These are phyloP conservation scores for Ceriops zippeliana DNA, from an alignment of 345 rosid species.

Conservation along the genomic window DNA sequence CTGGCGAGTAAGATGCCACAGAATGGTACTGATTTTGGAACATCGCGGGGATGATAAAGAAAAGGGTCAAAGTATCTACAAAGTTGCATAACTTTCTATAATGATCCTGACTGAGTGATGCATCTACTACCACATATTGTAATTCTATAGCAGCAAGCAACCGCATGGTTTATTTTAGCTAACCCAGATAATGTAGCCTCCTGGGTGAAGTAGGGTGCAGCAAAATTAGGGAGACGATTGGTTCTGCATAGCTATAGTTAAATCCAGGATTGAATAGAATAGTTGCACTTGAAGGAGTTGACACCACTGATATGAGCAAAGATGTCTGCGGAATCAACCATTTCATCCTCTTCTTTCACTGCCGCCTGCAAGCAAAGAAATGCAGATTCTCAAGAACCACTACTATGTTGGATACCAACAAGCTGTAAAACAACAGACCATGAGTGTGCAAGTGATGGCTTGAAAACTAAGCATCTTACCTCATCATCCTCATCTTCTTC, in stretches of 20 bases:
- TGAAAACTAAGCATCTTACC: slow-evolving; percentile 38
- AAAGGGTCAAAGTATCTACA: slow-evolving; percentile 12
- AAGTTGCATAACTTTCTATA: slow-evolving; percentile 3
- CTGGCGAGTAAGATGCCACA: slow-evolving; percentile 3
- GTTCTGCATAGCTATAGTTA: slow-evolving; percentile 26
- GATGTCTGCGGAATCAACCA: slow-evolving; percentile 74
- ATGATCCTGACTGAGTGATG: not conserved
- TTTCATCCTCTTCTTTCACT: slow-evolving; percentile 66
- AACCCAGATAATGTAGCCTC: not conserved
- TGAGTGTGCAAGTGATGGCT: not conserved
- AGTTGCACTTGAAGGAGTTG: slow-evolving; percentile 85
- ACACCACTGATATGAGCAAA: slow-evolving; percentile 82
- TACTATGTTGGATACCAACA: too few relatives aligned
- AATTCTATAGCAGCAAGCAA: not conserved
- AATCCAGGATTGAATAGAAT: slow-evolving; percentile 82
- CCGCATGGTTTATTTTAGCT: not conserved
- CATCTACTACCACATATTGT: not conserved
- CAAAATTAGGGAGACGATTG: slow-evolving; percentile 22
- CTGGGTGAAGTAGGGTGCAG: slow-evolving; percentile 18
- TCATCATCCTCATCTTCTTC: slow-evolving; percentile 74
- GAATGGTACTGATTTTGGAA: not conserved
- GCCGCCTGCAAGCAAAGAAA: slow-evolving; percentile 34
- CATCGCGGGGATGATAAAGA: not conserved
- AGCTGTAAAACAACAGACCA: not conserved
- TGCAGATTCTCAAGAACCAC: too few relatives aligned